Evolutionary conservation across 345 rosid species (phyloP), one percentile per base, ranked within the genome.

Genomic region (Hirschfeldia incana): DNA sequence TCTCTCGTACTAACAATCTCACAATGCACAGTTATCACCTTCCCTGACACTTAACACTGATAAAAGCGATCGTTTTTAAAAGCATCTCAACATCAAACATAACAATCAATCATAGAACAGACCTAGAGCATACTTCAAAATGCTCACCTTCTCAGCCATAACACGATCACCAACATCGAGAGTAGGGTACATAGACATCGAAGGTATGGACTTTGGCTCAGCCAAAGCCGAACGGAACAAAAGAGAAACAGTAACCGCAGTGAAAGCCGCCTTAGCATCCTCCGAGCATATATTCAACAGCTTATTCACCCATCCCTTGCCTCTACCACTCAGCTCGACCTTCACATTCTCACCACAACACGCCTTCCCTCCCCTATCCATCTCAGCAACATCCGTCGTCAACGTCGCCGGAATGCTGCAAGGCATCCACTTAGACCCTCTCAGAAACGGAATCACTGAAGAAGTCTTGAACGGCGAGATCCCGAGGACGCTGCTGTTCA

Each of bases 191-290:
- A 94, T 94, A 74, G 97, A 94, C 15, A 82, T 4, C 0, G 97
- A 89, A 9, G 97, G 94, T 67, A 94, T 94, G 4, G 97, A 91
- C 69, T 91, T 88, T 1, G 97, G 94, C 86, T 94, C 97, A 0
- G 94, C 98, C 78, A 94, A 72, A 28, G 86, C 80, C 4, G 97
- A 94, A 29, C 88, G 87, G 78, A 94, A 92, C 72, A 94, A 77
- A 36, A 94, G 77, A 75, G 84, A 88, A 61, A 94, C 97, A 8
- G 94, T 94, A 28, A 94, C 76, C 0, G 92, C 97, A 0, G 97
- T 94, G 51, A 94, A 85, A 29, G 85, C 89, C 2, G 97, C 98
- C 84, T 91, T 94, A 21, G 90, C 97, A 72, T 94, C 98, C 79
- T 91, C 97, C 8, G 97, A 88, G 71, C 92, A 87, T n/a, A 72